Evolutionary conservation across 177 flowering plant species (phyloP).

Genomic region (Tripterygium wilfordii): DNA sequence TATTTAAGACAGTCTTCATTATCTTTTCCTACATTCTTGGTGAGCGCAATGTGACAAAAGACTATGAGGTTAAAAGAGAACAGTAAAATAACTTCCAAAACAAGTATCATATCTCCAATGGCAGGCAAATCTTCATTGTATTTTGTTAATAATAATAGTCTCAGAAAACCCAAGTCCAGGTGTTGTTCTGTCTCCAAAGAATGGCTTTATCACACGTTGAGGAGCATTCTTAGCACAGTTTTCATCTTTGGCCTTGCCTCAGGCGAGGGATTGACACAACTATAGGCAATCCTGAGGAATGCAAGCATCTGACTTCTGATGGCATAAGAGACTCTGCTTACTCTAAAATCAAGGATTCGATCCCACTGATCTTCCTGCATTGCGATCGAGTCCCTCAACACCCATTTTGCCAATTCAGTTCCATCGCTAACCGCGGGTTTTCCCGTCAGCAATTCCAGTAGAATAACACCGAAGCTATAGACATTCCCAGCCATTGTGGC

Average conservation of each 20-base stretch:
- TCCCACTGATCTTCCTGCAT: constrained; percentile 36
- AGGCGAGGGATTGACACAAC: constrained; percentile 53
- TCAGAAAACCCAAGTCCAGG: too few species aligned
- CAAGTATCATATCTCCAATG: too few species aligned
- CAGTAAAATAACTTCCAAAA: too few species aligned
- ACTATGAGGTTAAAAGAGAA: too few species aligned
- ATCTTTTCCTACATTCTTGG: too few species aligned
- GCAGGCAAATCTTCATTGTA: too few species aligned
- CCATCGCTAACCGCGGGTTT: constrained; percentile 62
- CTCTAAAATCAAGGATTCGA: constrained; percentile 48
- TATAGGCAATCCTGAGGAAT: constrained; percentile 52
- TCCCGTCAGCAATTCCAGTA: constrained; percentile 70
- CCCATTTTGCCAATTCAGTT: constrained; percentile 66
- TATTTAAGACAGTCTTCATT: too few species aligned
- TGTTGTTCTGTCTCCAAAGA: too few species aligned
- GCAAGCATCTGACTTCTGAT: constrained; percentile 61
- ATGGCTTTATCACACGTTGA: constrained; percentile 47
- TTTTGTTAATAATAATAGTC: too few species aligned
- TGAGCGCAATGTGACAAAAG: too few species aligned
- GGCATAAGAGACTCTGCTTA: constrained; percentile 38
- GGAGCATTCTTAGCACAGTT: constrained; percentile 58
- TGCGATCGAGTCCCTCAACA: constrained; percentile 35
- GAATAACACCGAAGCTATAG: constrained; percentile 74
- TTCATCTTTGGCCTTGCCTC: constrained; percentile 71
- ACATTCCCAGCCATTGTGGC: constrained; percentile 72